phyloP scores from a whole-genome alignment of 2,329 filamentous ascomycete species.

The Blastomyces emzantsi region DNA sequence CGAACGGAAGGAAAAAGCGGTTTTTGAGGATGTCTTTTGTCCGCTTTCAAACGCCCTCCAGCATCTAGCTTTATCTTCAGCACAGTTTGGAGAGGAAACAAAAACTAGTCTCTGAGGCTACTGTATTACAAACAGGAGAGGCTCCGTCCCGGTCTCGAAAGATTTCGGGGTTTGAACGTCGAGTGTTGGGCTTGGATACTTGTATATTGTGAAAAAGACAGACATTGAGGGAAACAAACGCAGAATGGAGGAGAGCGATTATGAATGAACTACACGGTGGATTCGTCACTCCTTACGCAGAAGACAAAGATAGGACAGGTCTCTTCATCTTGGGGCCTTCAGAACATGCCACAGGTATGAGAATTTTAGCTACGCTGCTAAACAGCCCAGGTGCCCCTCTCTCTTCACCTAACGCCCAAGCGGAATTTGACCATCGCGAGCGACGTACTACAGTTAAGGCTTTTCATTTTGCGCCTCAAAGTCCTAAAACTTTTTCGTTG shows the following conservation, averaged over 20 bases:
- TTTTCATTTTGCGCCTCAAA: not conserved
- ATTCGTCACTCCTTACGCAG: not conserved
- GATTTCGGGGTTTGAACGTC: slow-evolving; percentile 20
- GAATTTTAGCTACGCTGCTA: not conserved
- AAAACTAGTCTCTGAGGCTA: slow-evolving; percentile 90
- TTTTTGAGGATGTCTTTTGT: slow-evolving; percentile 98
- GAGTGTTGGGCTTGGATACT: slow-evolving; percentile 21
- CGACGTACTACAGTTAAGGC: not conserved
- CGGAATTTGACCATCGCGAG: not conserved
- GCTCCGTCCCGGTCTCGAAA: slow-evolving; percentile 15
- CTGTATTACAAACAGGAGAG: slow-evolving; percentile 58
- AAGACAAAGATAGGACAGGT: not conserved
- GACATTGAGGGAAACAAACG: slow-evolving; percentile 9
- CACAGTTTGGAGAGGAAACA: slow-evolving; percentile 63
- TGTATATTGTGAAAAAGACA: slow-evolving; percentile 14
- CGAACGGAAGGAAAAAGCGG: slow-evolving; percentile 49
- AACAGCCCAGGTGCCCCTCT: not conserved
- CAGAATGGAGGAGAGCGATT: not conserved
- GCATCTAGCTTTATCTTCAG: slow-evolving; percentile 18
- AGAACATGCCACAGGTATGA: not conserved
- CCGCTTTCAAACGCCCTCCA: slow-evolving; percentile 64
- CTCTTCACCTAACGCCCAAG: not conserved
- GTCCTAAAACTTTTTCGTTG: not conserved
- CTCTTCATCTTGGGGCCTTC: not conserved
- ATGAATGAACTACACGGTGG: slow-evolving; percentile 1